Percentiles rank a stretch among this genome's conserved stretches.
Evolutionary conservation across 495 filamentous ascomycete species (phyloP).

Genomic region (Articulospora tetracladia): DNA sequence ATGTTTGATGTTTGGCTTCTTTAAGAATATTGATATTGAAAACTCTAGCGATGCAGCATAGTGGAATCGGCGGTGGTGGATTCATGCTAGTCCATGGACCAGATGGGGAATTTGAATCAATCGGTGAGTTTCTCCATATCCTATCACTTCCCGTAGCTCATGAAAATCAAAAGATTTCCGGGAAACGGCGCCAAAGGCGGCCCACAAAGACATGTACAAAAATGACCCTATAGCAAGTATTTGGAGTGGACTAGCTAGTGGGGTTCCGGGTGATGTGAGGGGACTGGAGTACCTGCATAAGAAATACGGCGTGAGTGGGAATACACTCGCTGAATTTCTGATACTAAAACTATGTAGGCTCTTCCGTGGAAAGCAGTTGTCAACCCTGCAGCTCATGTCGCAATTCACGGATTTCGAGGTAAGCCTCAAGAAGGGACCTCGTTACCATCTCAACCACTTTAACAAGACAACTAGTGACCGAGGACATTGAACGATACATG

Average conservation of each 20-base stretch:
- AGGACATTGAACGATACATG: slow-evolving; percentile 72
- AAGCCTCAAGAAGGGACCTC: neutral
- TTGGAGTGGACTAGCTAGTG: slow-evolving; percentile 68
- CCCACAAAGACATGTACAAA: slow-evolving; percentile 76
- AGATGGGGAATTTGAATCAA: slow-evolving; percentile 63
- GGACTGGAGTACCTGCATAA: slow-evolving; percentile 74
- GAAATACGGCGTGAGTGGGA: slow-evolving; percentile 51
- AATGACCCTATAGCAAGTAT: slow-evolving; percentile 41
- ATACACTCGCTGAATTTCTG: neutral
- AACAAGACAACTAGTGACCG: slow-evolving; percentile 34
- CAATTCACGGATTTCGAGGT: slow-evolving; percentile 70
- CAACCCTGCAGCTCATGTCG: slow-evolving; percentile 67
- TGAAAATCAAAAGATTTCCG: no score
- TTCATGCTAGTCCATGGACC: slow-evolving; percentile 72
- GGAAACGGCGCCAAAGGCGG: slow-evolving; percentile 76
- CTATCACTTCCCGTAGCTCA: neutral
- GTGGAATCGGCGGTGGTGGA: slow-evolving; percentile 84
- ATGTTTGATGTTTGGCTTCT: slow-evolving; percentile 11
- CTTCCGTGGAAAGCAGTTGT: slow-evolving; percentile 69
- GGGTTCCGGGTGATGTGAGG: slow-evolving; percentile 77
- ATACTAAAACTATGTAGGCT: slow-evolving; percentile 13
- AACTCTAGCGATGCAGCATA: slow-evolving; percentile 71
- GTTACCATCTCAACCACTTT: neutral
- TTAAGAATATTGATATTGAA: neutral
- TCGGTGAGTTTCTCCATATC: slow-evolving; percentile 29